phyloP scores from a whole-genome alignment of 2,329 filamentous ascomycete genomes.

The Graphilbum ipis-grandicollis region DNA sequence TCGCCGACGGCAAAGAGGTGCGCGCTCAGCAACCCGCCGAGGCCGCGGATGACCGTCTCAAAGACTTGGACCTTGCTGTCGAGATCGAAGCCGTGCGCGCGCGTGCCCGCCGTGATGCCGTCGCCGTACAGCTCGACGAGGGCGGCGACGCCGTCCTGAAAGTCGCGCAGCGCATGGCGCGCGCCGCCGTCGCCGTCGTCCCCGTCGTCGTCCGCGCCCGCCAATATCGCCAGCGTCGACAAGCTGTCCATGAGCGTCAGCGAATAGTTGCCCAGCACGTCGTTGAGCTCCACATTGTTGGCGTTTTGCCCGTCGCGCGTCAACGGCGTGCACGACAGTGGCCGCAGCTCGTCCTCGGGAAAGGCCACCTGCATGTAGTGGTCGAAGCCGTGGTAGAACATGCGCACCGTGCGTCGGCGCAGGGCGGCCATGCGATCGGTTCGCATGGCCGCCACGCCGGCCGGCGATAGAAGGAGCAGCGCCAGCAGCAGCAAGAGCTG shows the following conservation, averaged over 20 bases:
- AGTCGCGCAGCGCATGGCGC: constrained; percentile 49
- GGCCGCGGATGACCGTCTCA: constrained; percentile 87
- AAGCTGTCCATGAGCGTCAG: constrained; percentile 89
- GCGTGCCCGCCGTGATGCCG: constrained; percentile 54
- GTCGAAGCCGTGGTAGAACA: constrained; percentile 95
- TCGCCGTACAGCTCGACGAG: constrained; percentile 78
- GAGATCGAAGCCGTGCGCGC: constrained; percentile 72
- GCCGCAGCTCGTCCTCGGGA: constrained; percentile 87
- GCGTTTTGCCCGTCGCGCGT: constrained; percentile 70
- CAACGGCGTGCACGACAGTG: constrained; percentile 67
- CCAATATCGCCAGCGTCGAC: constrained; percentile 82
- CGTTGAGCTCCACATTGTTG: constrained; percentile 72
- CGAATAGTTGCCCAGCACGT: constrained; percentile 93
- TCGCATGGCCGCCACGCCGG: constrained; percentile 35
- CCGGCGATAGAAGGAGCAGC: constrained; percentile 17
- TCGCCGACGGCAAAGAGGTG: constrained; percentile 88
- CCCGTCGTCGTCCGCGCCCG: constrained; percentile 52
- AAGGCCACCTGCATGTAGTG: constrained; percentile 92
- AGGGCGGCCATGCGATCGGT: constrained; percentile 35
- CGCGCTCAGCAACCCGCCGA: constrained; percentile 79
- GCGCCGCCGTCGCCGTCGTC: constrained; percentile 33
- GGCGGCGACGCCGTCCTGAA: constrained; percentile 61
- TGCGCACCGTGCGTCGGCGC: constrained; percentile 46
- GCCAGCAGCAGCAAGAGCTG: constrained; percentile 7
- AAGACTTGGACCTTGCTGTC: constrained; percentile 99